Evolutionary conservation across 2,329 filamentous ascomycete genomes (phyloP), one percentile per base, ranked within the genome.

Genomic region (Colletotrichum echinochloae): DNA sequence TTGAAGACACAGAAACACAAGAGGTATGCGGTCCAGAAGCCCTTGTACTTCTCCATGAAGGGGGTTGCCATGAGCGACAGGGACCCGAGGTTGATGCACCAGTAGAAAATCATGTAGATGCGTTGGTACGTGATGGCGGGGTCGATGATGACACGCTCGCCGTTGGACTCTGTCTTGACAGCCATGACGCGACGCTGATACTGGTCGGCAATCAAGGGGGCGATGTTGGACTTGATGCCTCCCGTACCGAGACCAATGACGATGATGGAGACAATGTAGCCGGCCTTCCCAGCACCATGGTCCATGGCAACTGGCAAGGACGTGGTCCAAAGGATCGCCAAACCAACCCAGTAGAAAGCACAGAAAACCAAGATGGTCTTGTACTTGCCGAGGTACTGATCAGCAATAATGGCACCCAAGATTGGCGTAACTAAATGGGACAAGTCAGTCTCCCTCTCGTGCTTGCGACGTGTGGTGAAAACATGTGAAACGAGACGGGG

Each of bases 61-160:
- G 89, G 89, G 0, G 90, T 93, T 8, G 87, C 89, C 74, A 94
- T 85, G 64, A 88, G 83, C 0, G 88, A 92, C 8, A 94, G 83
- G 1, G 90, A 88, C n/a, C 91, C 92, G 20, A 94, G 74, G 78
- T 86, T 70, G 23, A 70, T 70, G 37, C 67, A 70, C 67, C 67
- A 85, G 80, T 93, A 93, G 82, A 93, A 93, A 76, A 93, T 87
- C 89, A 90, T 92, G 83, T 92, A 93, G 72, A 93, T 89, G 57
- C 89, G 85, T 75, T 91, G 88, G 72, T 90, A 87, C 1, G 91
- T 93, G 65, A 92, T 83, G 48, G 87, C 84, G 0, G 90, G 90
- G 74, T 93, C 90, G 33, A 92, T 86, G 73, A 93, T 85, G 64
- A 93, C 89, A 83, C 85, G 83, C 79, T 89, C 85, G 48, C 87